Evolutionary conservation across 352 stramenopile species (phyloP), one percentile per base, ranked within the genome.

Genomic region (Globisporangium uncinulatum): DNA sequence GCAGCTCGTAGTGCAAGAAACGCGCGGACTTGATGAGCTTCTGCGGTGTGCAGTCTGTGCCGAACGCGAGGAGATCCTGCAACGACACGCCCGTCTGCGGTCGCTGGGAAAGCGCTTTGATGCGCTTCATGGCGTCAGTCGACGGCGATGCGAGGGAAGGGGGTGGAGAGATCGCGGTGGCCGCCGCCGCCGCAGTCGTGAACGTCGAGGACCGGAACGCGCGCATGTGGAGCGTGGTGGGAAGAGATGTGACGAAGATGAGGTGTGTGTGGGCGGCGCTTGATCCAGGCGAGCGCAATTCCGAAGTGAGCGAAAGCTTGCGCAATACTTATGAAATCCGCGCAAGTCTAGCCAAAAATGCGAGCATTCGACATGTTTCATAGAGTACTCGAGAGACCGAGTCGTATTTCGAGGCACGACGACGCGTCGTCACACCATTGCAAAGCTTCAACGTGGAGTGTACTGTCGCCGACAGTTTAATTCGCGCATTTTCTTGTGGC

Each of bases 1-100:
- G 97, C 52, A 99, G 82, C 76, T 99, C 98, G 8, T 87, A 83
- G 67, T 99, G 95, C 43, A 99, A 75, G 63, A 99, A 99, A 43
- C 89, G 91, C 34, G 97, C 97, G 48, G 85, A 94, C 41, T 94
- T 83, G 56, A 97, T 86, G 62, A 97, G 79, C 57, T 94, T 95
- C 57, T 92, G 76, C 19, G 79, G 62, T 2, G 83, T 82, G 66
- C 86, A 88, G 55, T 87, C 67, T 11, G 82, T 87, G 57, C 88
- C 88, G 59, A 96, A 96, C 57, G 90, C 80, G n/a, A 96, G 76
- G 48, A 96, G 68, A 52, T 95, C 76, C 63, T 96, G 84, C 39
- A 96, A 76, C 39, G 85, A 96, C 32, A 96, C 84, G 50, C 84
- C 84, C 14, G 81, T 95, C 66, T 95, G 86, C 20, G 84, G 83